These are phyloP conservation scores for Epichloe hybrida DNA, from an alignment of 2,329 filamentous ascomycete genomes.

Conservation along the genomic window DNA sequence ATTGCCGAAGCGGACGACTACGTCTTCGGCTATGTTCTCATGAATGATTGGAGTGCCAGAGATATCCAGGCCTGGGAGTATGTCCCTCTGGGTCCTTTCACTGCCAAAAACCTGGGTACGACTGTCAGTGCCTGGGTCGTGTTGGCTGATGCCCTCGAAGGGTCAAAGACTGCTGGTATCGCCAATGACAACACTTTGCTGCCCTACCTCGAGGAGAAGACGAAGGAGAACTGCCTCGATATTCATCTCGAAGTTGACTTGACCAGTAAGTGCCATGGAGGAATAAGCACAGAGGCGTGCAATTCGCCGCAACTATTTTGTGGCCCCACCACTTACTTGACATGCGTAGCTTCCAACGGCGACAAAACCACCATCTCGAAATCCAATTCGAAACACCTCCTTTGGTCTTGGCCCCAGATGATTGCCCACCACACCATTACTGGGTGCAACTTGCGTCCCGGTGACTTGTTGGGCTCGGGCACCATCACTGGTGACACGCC, in stretches of 20 bases:
- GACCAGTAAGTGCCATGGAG: slow-evolving; percentile 19
- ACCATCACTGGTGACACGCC: slow-evolving; percentile 55
- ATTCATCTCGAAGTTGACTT: slow-evolving; percentile 26
- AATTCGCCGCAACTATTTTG: background rate
- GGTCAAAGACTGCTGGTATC: slow-evolving; percentile 12
- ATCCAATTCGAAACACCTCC: slow-evolving; percentile 32
- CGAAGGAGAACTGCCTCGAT: slow-evolving; percentile 21
- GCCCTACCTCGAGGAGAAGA: slow-evolving; percentile 42
- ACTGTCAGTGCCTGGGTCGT: slow-evolving; percentile 50
- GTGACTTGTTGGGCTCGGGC: slow-evolving; percentile 65
- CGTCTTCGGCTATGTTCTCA: slow-evolving; percentile 55
- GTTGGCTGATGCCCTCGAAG: slow-evolving; percentile 40
- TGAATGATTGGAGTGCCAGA: slow-evolving; percentile 52
- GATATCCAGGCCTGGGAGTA: slow-evolving; percentile 52
- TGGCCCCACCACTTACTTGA: too few relatives aligned
- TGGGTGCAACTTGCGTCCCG: slow-evolving; percentile 60
- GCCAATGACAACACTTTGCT: slow-evolving; percentile 22
- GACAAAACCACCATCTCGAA: slow-evolving; percentile 19
- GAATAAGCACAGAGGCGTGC: background rate
- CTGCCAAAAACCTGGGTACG: slow-evolving; percentile 47
- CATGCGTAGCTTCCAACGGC: slow-evolving; percentile 15
- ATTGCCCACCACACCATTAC: slow-evolving; percentile 67
- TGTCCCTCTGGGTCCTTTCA: slow-evolving; percentile 47
- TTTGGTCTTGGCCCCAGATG: slow-evolving; percentile 79
- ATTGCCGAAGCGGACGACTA: slow-evolving; percentile 54